Evolutionary conservation across 2,329 filamentous ascomycete species (phyloP).

Genomic region (Calcarisporium arbuscula): DNA sequence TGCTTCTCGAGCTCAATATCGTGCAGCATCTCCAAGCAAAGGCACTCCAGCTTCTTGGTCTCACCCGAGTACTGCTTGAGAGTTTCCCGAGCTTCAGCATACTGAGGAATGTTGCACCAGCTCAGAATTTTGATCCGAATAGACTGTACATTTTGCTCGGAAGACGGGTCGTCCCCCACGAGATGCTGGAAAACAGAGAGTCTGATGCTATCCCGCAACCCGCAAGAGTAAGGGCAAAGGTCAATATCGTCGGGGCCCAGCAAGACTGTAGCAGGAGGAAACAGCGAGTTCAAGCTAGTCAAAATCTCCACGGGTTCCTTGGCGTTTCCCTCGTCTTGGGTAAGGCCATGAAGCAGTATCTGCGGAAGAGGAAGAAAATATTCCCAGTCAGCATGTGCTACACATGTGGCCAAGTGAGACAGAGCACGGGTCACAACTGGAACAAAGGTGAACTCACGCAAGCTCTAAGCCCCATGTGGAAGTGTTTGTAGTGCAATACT

Average conservation of each 20-base stretch:
- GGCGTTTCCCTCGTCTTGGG: conserved; percentile 4
- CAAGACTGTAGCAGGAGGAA: conserved; percentile 20
- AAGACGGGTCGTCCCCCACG: conserved; percentile 17
- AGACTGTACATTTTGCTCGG: conserved; percentile 13
- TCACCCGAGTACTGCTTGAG: conserved; percentile 26
- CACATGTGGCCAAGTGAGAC: not conserved
- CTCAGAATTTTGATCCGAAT: conserved; percentile 24
- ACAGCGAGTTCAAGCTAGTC: conserved; percentile 29
- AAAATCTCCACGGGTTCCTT: conserved; percentile 18
- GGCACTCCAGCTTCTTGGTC: conserved; percentile 25
- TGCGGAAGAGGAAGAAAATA: conserved; percentile 5
- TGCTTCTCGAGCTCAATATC: conserved; percentile 12
- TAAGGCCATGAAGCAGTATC: conserved; percentile 21
- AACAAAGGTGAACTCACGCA: conserved; percentile 17
- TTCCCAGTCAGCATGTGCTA: not conserved
- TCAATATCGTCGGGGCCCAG: conserved; percentile 16
- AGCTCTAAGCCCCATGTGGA: conserved; percentile 26
- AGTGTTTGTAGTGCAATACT: conserved; percentile 19
- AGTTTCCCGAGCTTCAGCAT: conserved; percentile 20
- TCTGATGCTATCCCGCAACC: conserved; percentile 27
- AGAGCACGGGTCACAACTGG: not conserved
- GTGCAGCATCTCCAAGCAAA: conserved; percentile 20
- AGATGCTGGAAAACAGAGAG: conserved; percentile 28
- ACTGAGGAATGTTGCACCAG: conserved; percentile 26
- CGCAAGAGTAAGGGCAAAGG: conserved; percentile 21